These are phyloP conservation scores for Calonectria fujianensis DNA, from an alignment of 2,329 filamentous ascomycete species.

Conservation along the genomic window DNA sequence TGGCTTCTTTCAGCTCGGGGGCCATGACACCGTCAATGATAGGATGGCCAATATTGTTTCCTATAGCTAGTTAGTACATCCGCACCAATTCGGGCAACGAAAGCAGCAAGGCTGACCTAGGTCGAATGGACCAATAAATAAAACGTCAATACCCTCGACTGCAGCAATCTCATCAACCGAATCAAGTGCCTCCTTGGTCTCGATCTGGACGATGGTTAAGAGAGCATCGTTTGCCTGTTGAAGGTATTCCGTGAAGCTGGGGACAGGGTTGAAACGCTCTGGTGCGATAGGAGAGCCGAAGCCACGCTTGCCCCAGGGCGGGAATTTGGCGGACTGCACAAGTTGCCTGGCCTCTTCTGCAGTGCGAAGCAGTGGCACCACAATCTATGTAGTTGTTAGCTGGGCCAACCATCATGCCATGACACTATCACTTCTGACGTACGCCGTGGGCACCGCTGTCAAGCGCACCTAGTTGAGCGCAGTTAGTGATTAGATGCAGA, in stretches of 20 bases:
- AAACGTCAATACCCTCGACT: conserved; percentile 75
- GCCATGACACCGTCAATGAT: conserved; percentile 77
- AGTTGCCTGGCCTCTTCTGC: conserved; percentile 67
- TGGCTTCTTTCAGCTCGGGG: conserved; percentile 75
- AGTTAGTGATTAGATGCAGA: conserved; percentile 19
- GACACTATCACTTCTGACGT: conserved; percentile 54
- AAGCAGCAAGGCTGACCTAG: conserved; percentile 64
- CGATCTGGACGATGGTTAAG: conserved; percentile 80
- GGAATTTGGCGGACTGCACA: conserved; percentile 70
- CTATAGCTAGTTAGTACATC: conserved; percentile 50
- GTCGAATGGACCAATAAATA: conserved; percentile 81
- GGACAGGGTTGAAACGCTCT: conserved; percentile 65
- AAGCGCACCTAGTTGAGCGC: conserved; percentile 62
- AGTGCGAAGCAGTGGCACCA: conserved; percentile 67
- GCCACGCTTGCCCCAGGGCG: conserved; percentile 68
- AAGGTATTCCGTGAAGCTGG: conserved; percentile 69
- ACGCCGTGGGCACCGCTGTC: conserved; percentile 70
- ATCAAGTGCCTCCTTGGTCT: conserved; percentile 78
- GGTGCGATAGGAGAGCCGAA: conserved; percentile 70
- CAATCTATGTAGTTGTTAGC: conserved; percentile 59
- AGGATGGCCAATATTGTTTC: conserved; percentile 77
- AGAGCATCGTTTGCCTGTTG: conserved; percentile 70
- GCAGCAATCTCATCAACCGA: conserved; percentile 77
- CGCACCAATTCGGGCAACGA: no score
- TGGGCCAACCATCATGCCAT: neutral